A percentile compares a stretch with the other conserved stretches of the same genome.
Evolutionary conservation across 345 rosid genomes (phyloP).

Genomic region (Mercurialis annua): DNA sequence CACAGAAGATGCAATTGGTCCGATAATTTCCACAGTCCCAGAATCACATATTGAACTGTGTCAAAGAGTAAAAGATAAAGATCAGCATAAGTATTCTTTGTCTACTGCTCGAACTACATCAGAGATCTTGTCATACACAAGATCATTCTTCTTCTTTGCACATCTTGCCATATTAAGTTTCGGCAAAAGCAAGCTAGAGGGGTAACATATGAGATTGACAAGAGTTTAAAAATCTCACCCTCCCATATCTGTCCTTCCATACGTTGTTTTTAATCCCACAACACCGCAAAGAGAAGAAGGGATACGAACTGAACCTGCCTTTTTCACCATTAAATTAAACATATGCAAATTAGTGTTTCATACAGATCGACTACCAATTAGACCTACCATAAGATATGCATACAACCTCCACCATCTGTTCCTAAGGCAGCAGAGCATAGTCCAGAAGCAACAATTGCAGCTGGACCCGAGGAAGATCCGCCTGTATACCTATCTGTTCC

Average conservation of each 20-base stretch:
- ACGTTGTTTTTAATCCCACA: conserved; percentile 82
- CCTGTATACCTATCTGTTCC: conserved; percentile 82
- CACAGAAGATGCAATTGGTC: conserved; percentile 77
- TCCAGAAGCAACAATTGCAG: conserved; percentile 89
- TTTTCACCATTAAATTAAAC: conserved; percentile 19
- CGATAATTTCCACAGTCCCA: conserved; percentile 82
- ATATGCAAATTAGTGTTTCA: conserved; percentile 12
- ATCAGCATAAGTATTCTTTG: conserved; percentile 3
- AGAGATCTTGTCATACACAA: neutral
- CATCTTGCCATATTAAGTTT: neutral
- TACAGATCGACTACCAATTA: conserved; percentile 4
- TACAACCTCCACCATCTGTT: conserved; percentile 94
- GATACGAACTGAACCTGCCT: conserved; percentile 77
- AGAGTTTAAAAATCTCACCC: conserved; percentile 44
- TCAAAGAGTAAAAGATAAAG: conserved; percentile 10
- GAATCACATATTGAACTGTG: conserved; percentile 61
- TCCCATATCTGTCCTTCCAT: conserved; percentile 66
- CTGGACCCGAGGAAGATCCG: conserved; percentile 94
- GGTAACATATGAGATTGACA: neutral
- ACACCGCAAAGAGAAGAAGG: conserved; percentile 86
- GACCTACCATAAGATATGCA: conserved; percentile 16
- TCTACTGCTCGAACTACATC: neutral
- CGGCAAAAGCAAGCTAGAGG: neutral
- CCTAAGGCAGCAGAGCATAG: conserved; percentile 91
- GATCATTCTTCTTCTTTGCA: neutral